Base-by-base conservation (phyloP, 257 asterid genomes). In the Solanum commersonii region DNA sequence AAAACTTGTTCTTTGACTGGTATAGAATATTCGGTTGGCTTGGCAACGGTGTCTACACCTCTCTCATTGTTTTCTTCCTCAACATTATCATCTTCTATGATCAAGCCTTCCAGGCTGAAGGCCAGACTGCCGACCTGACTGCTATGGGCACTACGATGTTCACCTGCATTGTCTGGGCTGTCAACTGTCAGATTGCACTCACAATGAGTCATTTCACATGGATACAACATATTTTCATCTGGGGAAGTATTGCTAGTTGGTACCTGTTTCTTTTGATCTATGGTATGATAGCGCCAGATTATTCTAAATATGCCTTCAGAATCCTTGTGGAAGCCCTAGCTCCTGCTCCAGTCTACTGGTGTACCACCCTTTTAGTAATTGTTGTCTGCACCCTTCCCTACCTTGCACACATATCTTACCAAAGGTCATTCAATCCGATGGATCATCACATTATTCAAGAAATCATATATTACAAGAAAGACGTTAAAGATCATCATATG, bases 361-460 rank as follows among this genome's bases (percentile, higher is more conserved):
- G 93, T 67, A 85, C 99, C 15, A 96, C 98, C 8, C 93, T 96
- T 10, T 84, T 97, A 73, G 98, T 94, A 23, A 93, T 95, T 1
- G 87, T 94, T 9, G 90, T 93, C 20, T 95, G 98, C 87, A 94
- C 90, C 78, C 94, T 97, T 35, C 99, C 99, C 4, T 97, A 97
- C 90, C 93, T 97, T 4, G 92, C 94, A 1, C 98, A 95, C 93
- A 94, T 95, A 38, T 88, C 98, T 7, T 95, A 92, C 90, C 98
- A 94, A 65, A 91, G 99, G 85, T 90, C 94, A n/a, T 93, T 95
- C 92, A 91, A 91, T 86, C 99, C 99, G 0, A 91, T 95, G 97
- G 99, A 97, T 71, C 99, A 96, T 87, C 99, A 97, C 72, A 91
- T 97, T 82, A 97, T 97, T 86, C 99, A 96, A 84, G 99, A 97